Conservation (phyloP, 192 early-diverging fungal genomes). For the Umbelopsis isabellina region DNA sequence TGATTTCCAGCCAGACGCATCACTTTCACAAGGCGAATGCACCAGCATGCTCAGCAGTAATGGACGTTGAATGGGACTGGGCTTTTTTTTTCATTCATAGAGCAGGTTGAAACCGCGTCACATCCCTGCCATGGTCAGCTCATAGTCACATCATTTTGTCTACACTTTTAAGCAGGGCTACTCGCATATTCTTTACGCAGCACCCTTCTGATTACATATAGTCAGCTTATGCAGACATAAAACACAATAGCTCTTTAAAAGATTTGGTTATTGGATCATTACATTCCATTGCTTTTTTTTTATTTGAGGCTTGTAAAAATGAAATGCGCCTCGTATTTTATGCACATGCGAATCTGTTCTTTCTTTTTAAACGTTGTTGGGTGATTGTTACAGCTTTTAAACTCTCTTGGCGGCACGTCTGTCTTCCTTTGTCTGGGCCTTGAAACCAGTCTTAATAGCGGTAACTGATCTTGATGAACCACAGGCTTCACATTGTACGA, state of each 20-base stretch:
- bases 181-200: too few species aligned
- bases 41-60: slow-evolving; percentile 13
- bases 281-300: neutral
- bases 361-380: neutral
- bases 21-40: slow-evolving; percentile 17
- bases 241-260: too few species aligned
- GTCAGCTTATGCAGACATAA: too few species aligned
- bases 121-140: too few species aligned
- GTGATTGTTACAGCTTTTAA: slow-evolving; percentile 1
- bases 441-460: slow-evolving; percentile 97
- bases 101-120: too few species aligned
- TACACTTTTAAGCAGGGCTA: too few species aligned
- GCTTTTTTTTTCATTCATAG: too few species aligned
- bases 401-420: slow-evolving; percentile 53
- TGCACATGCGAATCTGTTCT: slow-evolving; percentile 18
- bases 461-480: slow-evolving; percentile 93
- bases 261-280: too few species aligned
- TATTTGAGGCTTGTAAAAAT: slow-evolving; percentile 15
- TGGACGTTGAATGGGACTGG: neutral
- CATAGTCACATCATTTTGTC: too few species aligned
- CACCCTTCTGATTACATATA: too few species aligned
- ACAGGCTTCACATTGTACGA: slow-evolving; percentile 96
- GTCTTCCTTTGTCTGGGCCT: slow-evolving; percentile 73
- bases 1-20: slow-evolving; percentile 20
- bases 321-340: slow-evolving; percentile 18